Evolutionary conservation across 2,329 filamentous ascomycete species (phyloP).

Genomic region (Calonectria ilicicola): DNA sequence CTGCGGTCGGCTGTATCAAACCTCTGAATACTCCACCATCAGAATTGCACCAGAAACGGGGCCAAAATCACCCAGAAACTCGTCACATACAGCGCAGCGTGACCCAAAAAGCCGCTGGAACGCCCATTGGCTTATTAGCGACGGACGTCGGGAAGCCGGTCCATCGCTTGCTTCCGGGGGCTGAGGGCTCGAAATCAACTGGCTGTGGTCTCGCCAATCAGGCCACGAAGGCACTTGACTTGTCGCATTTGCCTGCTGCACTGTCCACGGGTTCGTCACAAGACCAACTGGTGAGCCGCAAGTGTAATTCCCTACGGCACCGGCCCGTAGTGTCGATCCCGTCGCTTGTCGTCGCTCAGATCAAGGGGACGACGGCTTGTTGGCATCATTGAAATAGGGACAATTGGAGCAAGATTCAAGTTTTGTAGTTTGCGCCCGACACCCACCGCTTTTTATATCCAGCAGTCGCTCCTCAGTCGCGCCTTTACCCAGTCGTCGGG

Average conservation of each 20-base stretch:
- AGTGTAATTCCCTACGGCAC: conserved; percentile 1
- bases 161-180: conserved; percentile 26
- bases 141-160: conserved; percentile 23
- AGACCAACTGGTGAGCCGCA: conserved; percentile 23
- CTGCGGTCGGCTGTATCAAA: conserved; percentile 7
- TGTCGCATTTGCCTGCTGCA: conserved; percentile 41
- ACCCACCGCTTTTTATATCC: conserved; percentile 36
- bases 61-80: conserved; percentile 29
- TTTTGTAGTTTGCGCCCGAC: conserved; percentile 17
- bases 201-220: conserved; percentile 38
- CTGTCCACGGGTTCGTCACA: conserved; percentile 44
- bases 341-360: neutral
- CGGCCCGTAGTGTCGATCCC: conserved; percentile 16
- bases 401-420: neutral
- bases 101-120: conserved; percentile 18
- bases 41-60: conserved; percentile 25
- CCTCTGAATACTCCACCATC: conserved; percentile 26
- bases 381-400: neutral
- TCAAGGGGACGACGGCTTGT: neutral
- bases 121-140: conserved; percentile 35
- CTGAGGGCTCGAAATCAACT: conserved; percentile 28
- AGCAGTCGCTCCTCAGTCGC: conserved; percentile 28
- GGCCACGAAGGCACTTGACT: conserved; percentile 33
- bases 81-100: conserved; percentile 30
- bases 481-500: conserved; percentile 28